Conservation (phyloP, 345 rosid species). For the Eucalyptus regnans region DNA sequence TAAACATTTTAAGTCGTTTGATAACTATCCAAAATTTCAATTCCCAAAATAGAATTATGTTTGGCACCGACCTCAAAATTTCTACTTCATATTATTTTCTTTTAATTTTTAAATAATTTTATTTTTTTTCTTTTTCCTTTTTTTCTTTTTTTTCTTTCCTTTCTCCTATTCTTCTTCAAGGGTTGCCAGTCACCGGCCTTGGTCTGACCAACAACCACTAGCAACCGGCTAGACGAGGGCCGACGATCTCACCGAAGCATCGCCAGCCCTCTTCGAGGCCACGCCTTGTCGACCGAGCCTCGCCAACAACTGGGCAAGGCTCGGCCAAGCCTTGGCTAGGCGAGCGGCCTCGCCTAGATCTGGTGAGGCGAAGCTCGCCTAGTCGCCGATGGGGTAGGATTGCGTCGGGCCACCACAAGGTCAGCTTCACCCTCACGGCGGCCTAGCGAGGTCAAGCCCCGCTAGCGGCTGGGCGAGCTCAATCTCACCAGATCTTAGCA, state of each 20-base stretch:
- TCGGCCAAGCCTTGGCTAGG: too few species aligned
- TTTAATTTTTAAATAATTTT: too few species aligned
- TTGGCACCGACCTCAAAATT: too few species aligned
- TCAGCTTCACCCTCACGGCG: fast-evolving
- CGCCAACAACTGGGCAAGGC: fast-evolving
- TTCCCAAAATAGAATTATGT: fast-evolving
- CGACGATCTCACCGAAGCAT: fast-evolving
- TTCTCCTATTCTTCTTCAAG: too few species aligned
- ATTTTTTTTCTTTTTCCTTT: too few species aligned
- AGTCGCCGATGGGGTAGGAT: fast-evolving
- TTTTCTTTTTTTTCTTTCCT: too few species aligned
- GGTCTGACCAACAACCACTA: fast-evolving
- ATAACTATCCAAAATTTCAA: too few species aligned
- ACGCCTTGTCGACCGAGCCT: fast-evolving
- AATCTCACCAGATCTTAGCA: fast-evolving
- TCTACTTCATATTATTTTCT: too few species aligned
- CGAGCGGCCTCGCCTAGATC: too few species aligned
- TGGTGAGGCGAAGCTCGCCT: too few species aligned
- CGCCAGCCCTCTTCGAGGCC: fast-evolving
- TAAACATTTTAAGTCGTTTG: too few species aligned
- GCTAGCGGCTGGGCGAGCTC: fast-evolving
- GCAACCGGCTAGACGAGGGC: fast-evolving
- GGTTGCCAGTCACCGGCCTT: fast-evolving
- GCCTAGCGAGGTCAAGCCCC: too few species aligned
- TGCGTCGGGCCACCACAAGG: fast-evolving